Evolutionary conservation across 331 rosid genomes (phyloP), one percentile per base, ranked within the genome.

Genomic region (Prunus yedoensis): DNA sequence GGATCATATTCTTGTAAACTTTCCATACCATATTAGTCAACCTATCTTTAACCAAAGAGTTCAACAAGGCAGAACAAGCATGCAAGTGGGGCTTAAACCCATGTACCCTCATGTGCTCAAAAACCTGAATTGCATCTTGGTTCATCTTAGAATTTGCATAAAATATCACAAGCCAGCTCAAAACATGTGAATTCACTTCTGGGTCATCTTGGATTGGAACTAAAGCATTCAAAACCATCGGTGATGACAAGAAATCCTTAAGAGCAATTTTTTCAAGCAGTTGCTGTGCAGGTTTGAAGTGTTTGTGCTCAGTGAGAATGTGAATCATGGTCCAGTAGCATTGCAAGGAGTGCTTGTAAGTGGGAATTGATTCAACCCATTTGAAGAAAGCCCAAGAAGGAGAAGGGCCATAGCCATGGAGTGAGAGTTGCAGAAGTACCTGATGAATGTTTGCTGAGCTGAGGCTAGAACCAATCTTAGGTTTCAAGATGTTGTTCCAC

Each of bases 41-140:
- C 80, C 94, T 81, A 45, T 82, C 89, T 87, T 88, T 88, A 23
- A 87, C 89, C 88, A 94, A 75, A 52, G 86, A 88, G 77, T 80
- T 91, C 90, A 94, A 79, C 66, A 94, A 89, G 78, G 85, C 97
- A 53, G 97, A 88, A 75, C 97, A 94, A 77, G 97, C 97, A 79
- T 81, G 98, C 77, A 85, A 82, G 63, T 88, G 91, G 20, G 91
- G 98, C 81, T 74, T 83, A 21, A 86, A 30, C 8, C 88, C 76
- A 81, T 41, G 86, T 18, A 81, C 62, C 82, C 85, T 85, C 97
- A 94, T 91, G 71, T 82, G 88, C 80, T 86, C 97, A 50, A 91
- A 83, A 71, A 94, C 97, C 71, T 90, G 91, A 75, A 88, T 60
- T 54, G 98, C 96, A 57, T 91, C 96, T 25, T 85, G 85, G 74